A percentile compares a stretch with the other conserved stretches of the same genome.
These are phyloP conservation scores for Fremontodendron californicum DNA, from an alignment of 345 rosid species.

Conservation along the genomic window DNA sequence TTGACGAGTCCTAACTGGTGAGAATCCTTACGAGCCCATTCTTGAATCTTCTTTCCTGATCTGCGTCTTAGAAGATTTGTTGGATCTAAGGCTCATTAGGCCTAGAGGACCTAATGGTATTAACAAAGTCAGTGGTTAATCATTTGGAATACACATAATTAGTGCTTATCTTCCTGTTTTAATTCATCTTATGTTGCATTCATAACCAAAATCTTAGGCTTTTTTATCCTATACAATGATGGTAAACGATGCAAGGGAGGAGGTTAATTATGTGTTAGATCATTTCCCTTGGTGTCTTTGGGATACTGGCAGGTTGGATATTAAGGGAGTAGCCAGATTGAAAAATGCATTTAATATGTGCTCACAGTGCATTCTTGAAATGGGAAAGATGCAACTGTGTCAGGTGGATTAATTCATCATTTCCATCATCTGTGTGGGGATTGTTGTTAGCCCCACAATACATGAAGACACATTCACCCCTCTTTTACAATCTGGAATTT, in stretches of 20 bases:
- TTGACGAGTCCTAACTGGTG: no score
- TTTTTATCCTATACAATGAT: conserved; percentile 4
- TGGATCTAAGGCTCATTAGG: no score
- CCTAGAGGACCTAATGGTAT: no score
- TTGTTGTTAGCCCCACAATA: conserved; percentile 9
- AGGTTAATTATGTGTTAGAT: conserved; percentile 9
- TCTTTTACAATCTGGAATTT: no score
- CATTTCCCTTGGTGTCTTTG: background rate
- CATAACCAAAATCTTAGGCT: background rate
- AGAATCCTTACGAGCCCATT: no score
- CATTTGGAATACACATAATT: background rate
- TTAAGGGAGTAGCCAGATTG: background rate
- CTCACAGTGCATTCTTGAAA: conserved; percentile 7
- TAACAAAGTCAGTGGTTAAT: no score
- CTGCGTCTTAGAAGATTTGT: no score
- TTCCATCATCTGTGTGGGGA: conserved; percentile 13
- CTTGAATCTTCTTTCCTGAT: no score
- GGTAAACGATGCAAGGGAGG: conserved; percentile 4
- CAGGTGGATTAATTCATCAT: conserved; percentile 18
- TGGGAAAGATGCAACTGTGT: conserved; percentile 1
- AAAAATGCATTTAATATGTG: no score
- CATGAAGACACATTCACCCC: background rate
- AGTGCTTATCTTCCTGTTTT: background rate
- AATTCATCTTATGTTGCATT: background rate
- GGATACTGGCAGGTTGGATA: conserved; percentile 5